Evolutionary conservation across 2,329 filamentous ascomycete genomes (phyloP).

Genomic region (Fusarium brachygibbosum): DNA sequence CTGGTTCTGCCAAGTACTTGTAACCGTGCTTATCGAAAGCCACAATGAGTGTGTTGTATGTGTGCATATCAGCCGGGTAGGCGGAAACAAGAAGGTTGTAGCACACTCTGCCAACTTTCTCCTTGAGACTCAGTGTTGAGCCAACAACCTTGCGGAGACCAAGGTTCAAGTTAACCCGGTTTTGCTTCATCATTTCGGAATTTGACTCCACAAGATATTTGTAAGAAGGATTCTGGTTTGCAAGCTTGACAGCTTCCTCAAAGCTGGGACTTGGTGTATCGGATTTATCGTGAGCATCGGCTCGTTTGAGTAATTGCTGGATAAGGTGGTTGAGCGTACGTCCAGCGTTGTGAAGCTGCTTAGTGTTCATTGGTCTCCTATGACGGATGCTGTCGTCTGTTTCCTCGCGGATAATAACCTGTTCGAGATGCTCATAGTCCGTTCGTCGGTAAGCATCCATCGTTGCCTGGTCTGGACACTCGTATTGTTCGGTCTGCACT

Average conservation of each 20-base stretch:
- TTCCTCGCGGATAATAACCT: constrained; percentile 50
- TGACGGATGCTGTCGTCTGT: constrained; percentile 29
- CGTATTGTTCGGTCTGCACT: constrained; percentile 51
- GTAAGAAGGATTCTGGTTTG: constrained; percentile 33
- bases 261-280: constrained; percentile 47
- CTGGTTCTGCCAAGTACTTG: constrained; percentile 64
- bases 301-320: constrained; percentile 50
- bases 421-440: constrained; percentile 52
- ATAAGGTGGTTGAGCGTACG: constrained; percentile 49
- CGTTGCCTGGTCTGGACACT: constrained; percentile 40
- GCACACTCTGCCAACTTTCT: constrained; percentile 61
- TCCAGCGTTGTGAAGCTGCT: constrained; percentile 50
- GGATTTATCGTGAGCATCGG: constrained; percentile 43
- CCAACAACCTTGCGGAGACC: constrained; percentile 50
- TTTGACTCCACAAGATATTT: constrained; percentile 50
- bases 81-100: constrained; percentile 76
- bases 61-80: constrained; percentile 74
- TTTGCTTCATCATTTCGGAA: constrained; percentile 42
- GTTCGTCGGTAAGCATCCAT: constrained; percentile 43
- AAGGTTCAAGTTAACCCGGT: constrained; percentile 49
- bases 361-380: constrained; percentile 44
- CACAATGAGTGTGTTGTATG: constrained; percentile 78
- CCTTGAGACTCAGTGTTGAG: constrained; percentile 48
- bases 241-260: constrained; percentile 49
- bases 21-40: constrained; percentile 69